Evolutionary conservation across 2,329 filamentous ascomycete genomes (phyloP), one percentile per base, ranked within the genome.

Genomic region (Aspergillus fijiensis): DNA sequence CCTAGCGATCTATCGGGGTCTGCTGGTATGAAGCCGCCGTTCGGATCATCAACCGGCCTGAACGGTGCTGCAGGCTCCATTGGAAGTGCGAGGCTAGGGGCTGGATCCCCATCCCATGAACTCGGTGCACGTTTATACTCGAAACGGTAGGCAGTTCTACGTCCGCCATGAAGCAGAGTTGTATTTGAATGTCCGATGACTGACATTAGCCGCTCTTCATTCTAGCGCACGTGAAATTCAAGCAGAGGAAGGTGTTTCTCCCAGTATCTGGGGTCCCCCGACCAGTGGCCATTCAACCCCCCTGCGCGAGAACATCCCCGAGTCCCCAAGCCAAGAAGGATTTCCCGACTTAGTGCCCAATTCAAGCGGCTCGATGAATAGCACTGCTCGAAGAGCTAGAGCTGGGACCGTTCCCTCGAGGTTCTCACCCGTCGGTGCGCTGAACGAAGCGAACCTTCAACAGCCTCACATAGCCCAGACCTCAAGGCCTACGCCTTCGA

Each of bases 201-300:
- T 64, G 58, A 67, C 62, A 9, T 10, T 42, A 51, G 21, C n/a
- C 19, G 21, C 58, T 49, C 51, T 54, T 35, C 54, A 42, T 53
- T 51, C 25, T 56, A 96, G 94, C 74, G 93, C 95, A 67, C 87
- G 95, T 76, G 95, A 99, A 78, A 97, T 98, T 63, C 94, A 98
- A 80, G 93, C 93, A 57, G 93, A 97, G 80, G 94, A 98, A 84
- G 93, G 93, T 55, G 84, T 96, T 82, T 74, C 88, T 83, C 72
- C 84, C 85, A 76, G 88, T 72, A 89, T 89, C 49, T 98, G 95
- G 95, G 92, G 95, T 11, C 94, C 95, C 66, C 94, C 95, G 52
- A 96, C 94, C 58, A 97, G 94, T 75, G 95, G 94, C 66, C 94
- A 96, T 77, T 97, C 94, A 21, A 97, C 94, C 48, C 95, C 95